Base-by-base conservation (phyloP, 2,329 filamentous ascomycete genomes). In the Paraphoma sp. region DNA sequence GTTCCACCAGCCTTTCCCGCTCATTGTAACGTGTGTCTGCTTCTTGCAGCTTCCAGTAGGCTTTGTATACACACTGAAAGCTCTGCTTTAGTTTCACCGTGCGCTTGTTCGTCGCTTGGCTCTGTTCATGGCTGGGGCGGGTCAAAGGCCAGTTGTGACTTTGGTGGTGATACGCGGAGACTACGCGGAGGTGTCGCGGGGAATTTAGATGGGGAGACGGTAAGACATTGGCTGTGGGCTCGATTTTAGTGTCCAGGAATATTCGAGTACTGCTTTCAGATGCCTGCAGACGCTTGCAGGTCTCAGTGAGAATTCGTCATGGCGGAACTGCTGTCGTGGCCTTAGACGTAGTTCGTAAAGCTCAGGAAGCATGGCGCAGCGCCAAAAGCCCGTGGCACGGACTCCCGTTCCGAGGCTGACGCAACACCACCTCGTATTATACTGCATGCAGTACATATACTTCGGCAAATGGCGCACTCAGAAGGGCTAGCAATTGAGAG, bases 1-100 rank as follows among this genome's bases (percentile, higher is more conserved):
- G 63, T 93, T 68, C 64, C 64, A 70, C 73, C 59, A 76, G 64
- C 63, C 62, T 52, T 71, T 69, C 28, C 66, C 65, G 54, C 71
- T 75, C 68, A 74, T 73, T 29, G 49, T 69, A 51, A 16, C 41
- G 33, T 42, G 10, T 23, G 52, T 46, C 36, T 10, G 16, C 17
- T 9, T 46, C 31, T 51, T 10, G 29, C 10, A 18, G 43, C 42
- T 18, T 44, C 33, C 50, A 7, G 18, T 29, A 36, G 46, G 48
- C 44, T 38, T 30, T 53, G 42, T 44, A 36, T 16, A 50, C 17
- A 45, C 49, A 30, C 23, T 43, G 36, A 48, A 53, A 53, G 51
- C 57, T 59, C 59, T 52, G 43, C 55, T 64, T 23, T 63, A 61
- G 59, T 45, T 66, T 76, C 71, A 76, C 69, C 70, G 67, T 57